A percentile compares a stretch with the other conserved stretches of the same genome.
phyloP scores from a whole-genome alignment of 1,139 yeast genomes.

The Kluyveromyces sp. region DNA sequence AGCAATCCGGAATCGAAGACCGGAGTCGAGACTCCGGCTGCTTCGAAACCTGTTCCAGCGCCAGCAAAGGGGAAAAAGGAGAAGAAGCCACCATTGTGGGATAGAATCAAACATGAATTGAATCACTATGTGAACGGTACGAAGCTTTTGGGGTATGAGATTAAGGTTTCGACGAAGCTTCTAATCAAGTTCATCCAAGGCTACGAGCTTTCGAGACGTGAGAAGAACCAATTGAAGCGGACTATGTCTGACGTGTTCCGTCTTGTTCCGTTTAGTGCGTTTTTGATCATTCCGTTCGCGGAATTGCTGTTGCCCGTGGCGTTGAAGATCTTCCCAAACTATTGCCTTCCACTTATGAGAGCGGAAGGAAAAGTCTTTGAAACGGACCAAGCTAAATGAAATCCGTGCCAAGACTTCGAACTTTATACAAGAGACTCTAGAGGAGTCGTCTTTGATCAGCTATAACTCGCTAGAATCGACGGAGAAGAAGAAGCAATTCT shows the following conservation, averaged over 20 bases:
- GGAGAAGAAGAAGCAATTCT: slow-evolving; percentile 70
- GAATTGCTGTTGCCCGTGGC: slow-evolving; percentile 87
- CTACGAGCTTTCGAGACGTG: slow-evolving; percentile 90
- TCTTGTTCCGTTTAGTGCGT: slow-evolving; percentile 87
- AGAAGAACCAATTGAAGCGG: slow-evolving; percentile 77
- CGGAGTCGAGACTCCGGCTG: background rate
- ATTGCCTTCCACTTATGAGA: slow-evolving; percentile 90
- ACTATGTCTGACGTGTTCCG: slow-evolving; percentile 81
- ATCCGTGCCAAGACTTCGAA: slow-evolving; percentile 78
- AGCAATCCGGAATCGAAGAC: background rate
- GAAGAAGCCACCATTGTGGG: slow-evolving; percentile 58
- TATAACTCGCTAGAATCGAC: slow-evolving; percentile 32
- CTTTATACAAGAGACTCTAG: slow-evolving; percentile 69
- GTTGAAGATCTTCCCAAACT: slow-evolving; percentile 84
- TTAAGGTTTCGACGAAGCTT: slow-evolving; percentile 77
- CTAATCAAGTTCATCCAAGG: slow-evolving; percentile 81
- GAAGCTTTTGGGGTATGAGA: slow-evolving; percentile 82
- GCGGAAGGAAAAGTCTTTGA: slow-evolving; percentile 62
- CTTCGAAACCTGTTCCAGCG: background rate
- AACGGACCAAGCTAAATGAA: slow-evolving; percentile 58
- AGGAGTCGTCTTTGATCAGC: slow-evolving; percentile 44
- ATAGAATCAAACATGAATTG: slow-evolving; percentile 81
- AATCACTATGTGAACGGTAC: slow-evolving; percentile 95
- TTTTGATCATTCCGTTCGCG: slow-evolving; percentile 87
- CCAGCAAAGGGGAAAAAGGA: slow-evolving; percentile 10